Percentiles rank a stretch among this genome's conserved stretches.
Evolutionary conservation across 768 basidiomycete genomes (phyloP).

Genomic region (Pulveroboletus sp.): DNA sequence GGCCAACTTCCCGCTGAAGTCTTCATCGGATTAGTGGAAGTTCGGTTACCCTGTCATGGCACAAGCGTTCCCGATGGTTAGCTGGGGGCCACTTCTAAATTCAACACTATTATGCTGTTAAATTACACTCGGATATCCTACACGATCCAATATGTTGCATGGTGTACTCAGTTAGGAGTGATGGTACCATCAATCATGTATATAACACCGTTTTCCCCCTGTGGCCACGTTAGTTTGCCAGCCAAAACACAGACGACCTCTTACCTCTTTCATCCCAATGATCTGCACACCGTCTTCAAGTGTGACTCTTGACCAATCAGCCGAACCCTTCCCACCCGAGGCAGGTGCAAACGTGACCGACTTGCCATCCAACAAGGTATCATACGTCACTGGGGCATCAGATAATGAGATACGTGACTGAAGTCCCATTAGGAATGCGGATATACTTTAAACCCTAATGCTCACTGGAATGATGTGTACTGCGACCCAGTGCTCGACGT

Average conservation of each 20-base stretch:
- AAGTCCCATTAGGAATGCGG: neutral
- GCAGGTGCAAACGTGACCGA: conserved; percentile 49
- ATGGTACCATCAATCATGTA: conserved; percentile 42
- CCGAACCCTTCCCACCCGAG: conserved; percentile 29
- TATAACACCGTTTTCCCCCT: conserved; percentile 43
- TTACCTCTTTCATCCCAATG: conserved; percentile 57
- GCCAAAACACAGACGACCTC: conserved; percentile 2
- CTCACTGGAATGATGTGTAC: conserved; percentile 81
- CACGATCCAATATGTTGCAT: neutral
- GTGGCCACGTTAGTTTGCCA: neutral
- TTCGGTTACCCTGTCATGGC: neutral
- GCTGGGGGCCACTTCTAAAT: neutral
- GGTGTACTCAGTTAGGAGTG: conserved; percentile 9
- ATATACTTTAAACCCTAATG: neutral
- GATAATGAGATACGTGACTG: conserved; percentile 46
- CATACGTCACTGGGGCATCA: conserved; percentile 35
- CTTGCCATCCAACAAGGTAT: conserved; percentile 57
- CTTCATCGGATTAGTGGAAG: neutral
- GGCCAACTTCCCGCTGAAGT: too few relatives aligned
- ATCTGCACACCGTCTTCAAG: conserved; percentile 56
- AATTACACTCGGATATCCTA: neutral
- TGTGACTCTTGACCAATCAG: conserved; percentile 56
- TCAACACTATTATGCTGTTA: neutral
- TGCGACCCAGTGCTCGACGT: conserved; percentile 76
- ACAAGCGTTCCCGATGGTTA: neutral